Evolutionary conservation across 2,329 filamentous ascomycete genomes (phyloP), one percentile per base, ranked within the genome.

Genomic region (Botrytis medusae): DNA sequence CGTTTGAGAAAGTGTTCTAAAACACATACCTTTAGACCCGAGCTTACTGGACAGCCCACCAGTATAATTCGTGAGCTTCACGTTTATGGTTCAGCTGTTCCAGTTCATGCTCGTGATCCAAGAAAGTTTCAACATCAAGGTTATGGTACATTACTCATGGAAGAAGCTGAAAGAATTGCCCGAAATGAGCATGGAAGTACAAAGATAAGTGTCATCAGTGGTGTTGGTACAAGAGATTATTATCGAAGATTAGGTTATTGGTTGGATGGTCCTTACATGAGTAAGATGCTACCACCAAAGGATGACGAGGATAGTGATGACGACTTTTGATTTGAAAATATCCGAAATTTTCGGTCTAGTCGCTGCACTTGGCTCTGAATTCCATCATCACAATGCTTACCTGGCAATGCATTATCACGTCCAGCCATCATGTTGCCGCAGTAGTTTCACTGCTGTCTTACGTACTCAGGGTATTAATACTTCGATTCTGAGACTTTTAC

Each of bases 41-140:
- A 99, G 82, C 88, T 99, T 57, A 90, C 87, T 0, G 91, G 90
- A 2, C 95, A 98, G 84, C 93, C 93, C 65, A 97, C 94, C 0
- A 97, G 94, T 82, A 87, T 99, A 78, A 95, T 99, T 8, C 89
- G 96, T 68, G 96, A 99, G 83, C 86, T 99, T 72, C 96, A 99
- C 83, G 96, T 99, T 1, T 99, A 99, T 81, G 96, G 96, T 12
- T 95, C 93, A 32, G 96, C 97, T 0, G 96, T 99, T n/a, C 97
- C 96, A 0, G 93, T 99, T 63, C 96, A 99, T 83, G 95, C 94
- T 14, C 89, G 97, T 73, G 96, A 99, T 79, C 94, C 95, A 32
- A 91, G 93, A 83, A 98, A 98, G 83, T 98, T 98, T 83, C 96
- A 99, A 84, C 96, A 99, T 84, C 96, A 98, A 82, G 96, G 96